Evolutionary conservation across 148 eudicot genomes (phyloP).

Genomic region (Silene conica): DNA sequence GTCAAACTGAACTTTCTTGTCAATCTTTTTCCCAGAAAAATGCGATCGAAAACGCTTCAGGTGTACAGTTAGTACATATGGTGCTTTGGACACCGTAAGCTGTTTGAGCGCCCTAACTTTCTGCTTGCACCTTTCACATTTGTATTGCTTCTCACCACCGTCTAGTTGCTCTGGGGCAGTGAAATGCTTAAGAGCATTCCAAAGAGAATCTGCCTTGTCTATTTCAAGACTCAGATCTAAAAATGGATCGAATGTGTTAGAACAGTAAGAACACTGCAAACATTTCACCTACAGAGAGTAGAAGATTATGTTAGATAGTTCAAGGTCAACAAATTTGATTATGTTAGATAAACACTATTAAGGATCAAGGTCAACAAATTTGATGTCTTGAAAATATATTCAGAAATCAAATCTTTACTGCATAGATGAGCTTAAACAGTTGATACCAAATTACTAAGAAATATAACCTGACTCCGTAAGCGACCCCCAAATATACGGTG

Average conservation of each 20-base stretch:
- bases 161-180: constrained; percentile 80
- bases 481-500: constrained; percentile 94
- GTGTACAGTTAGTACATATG: constrained; percentile 75
- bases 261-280: constrained; percentile 73
- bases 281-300: constrained; percentile 70
- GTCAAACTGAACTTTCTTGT: constrained; percentile 66
- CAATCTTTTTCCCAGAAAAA: constrained; percentile 69
- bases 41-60: constrained; percentile 78
- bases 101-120: constrained; percentile 89
- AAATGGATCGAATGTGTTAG: constrained; percentile 85
- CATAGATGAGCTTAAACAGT: background rate
- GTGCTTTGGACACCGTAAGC: constrained; percentile 77
- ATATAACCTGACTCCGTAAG: constrained; percentile 73
- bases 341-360: background rate
- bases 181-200: constrained; percentile 69
- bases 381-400: background rate
- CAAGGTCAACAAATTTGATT: background rate
- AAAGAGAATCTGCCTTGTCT: constrained; percentile 61
- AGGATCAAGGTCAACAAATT: background rate
- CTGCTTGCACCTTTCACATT: constrained; percentile 83
- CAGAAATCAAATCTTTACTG: background rate
- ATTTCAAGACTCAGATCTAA: constrained; percentile 94
- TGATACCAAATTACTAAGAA: background rate
- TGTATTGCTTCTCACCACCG: constrained; percentile 83
- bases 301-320: background rate